A percentile compares a stretch with the other conserved stretches of the same genome.
Evolutionary conservation across 345 rosid genomes (phyloP).

Genomic region (Combretum micranthum): DNA sequence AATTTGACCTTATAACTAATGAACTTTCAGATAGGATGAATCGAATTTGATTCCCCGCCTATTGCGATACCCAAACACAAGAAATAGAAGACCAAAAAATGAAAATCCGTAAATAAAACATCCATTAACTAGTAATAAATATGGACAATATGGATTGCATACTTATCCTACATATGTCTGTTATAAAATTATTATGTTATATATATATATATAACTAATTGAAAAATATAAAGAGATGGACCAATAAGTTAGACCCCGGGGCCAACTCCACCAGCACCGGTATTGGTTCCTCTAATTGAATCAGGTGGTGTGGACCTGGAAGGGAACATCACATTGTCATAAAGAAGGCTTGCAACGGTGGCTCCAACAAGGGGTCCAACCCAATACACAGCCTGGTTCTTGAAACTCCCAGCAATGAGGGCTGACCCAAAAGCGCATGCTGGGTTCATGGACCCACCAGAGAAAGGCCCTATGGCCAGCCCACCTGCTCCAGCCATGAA

Average conservation of each 20-base stretch:
- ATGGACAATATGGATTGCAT: too few species aligned
- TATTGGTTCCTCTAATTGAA: slow-evolving; percentile 21
- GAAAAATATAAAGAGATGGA: too few species aligned
- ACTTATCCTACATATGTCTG: too few species aligned
- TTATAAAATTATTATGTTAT: too few species aligned
- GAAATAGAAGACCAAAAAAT: too few species aligned
- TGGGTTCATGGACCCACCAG: slow-evolving; percentile 93
- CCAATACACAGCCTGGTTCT: slow-evolving; percentile 91
- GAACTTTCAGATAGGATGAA: too few species aligned
- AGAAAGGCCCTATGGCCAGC: slow-evolving; percentile 70
- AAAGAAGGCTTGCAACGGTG: slow-evolving; percentile 57
- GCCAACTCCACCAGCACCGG: slow-evolving; percentile 13
- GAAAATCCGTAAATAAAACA: too few species aligned
- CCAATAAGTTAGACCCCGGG: slow-evolving; percentile 28
- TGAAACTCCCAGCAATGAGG: slow-evolving; percentile 53
- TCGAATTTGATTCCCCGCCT: too few species aligned
- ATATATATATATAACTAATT: too few species aligned
- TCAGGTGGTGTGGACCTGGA: slow-evolving; percentile 13
- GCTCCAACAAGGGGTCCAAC: slow-evolving; percentile 85
- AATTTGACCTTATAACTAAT: too few species aligned
- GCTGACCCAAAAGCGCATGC: slow-evolving; percentile 82
- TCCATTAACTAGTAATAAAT: too few species aligned
- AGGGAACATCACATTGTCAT: slow-evolving; percentile 54
- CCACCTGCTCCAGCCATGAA: slow-evolving; percentile 68
- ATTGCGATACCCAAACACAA: too few species aligned